Conservation (phyloP, 176 grass and related monocot species). For the Elymus sibiricus region DNA sequence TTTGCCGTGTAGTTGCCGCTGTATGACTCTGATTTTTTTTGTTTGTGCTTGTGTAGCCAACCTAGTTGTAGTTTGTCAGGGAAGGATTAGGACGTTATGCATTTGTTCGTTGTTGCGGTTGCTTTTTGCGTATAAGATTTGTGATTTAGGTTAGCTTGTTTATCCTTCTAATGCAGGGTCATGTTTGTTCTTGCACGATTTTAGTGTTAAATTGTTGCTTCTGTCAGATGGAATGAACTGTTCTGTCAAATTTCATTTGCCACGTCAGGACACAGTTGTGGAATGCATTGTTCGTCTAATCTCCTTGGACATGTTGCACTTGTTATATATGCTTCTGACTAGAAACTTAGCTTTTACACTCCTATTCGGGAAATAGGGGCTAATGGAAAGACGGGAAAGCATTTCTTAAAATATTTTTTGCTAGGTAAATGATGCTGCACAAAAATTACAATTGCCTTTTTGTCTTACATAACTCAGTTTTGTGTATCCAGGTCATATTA, state of each 20-base stretch:
- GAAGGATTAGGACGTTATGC: neutral
- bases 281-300: neutral
- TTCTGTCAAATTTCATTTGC: neutral
- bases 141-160: neutral
- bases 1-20: neutral
- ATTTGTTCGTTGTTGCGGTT: neutral
- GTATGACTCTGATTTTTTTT: neutral
- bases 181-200: neutral
- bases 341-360: neutral
- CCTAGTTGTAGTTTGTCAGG: neutral
- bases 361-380: neutral
- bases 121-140: neutral
- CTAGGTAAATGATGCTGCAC: neutral
- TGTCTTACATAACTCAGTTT: neutral
- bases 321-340: neutral
- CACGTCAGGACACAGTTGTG: neutral
- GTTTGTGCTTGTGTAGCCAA: neutral
- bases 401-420: neutral
- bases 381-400: neutral
- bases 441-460: neutral
- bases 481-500: slow-evolving; percentile 71
- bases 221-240: neutral
- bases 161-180: neutral
- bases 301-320: neutral
- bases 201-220: neutral